Evolutionary conservation across 495 filamentous ascomycete genomes (phyloP), one percentile per base, ranked within the genome.

Genomic region (Poronia punctata): DNA sequence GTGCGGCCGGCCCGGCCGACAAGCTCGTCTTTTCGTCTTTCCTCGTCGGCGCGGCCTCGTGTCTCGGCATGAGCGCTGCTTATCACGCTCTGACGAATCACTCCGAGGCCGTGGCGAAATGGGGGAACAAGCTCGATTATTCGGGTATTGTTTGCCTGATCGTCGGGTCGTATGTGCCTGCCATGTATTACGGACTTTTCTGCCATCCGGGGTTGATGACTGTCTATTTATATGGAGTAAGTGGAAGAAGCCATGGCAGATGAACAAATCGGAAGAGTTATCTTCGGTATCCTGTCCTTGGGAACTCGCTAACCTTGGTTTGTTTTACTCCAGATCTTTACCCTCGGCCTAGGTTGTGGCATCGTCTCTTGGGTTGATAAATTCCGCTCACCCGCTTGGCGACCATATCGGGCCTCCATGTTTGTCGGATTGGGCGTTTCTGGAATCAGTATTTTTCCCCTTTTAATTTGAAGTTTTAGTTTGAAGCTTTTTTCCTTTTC

Each of bases 61-160:
- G 88, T 43, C 68, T 95, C 12, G 84, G 86, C 8, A 88, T 94
- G 82, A 86, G 82, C 27, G 88, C 85, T 21, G 82, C 79, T 11
- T 96, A 56, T 38, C 69, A 73, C 27, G 48, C 61, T n/a, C 43
- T 71, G 34, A 47, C 45, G 11, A 71, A 71, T 43, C 69, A 73
- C 44, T 61, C 53, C 15, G 46, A 52, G 24, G 45, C 46, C 10
- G 67, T 70, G 8, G 60, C 64, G 15, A 62, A 51, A 35, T 69
- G 65, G 65, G 68, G 69, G 22, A 73, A 73, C 35, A 73, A 73
- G 57, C 71, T 97, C 22, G 90, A 97, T 56, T 95, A 95, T 56
- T 73, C 89, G 11, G 90, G 90, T 7, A 97, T 96, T 55, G 83
- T 96, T 21, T 74, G 82, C 35, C 64, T 95, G 47, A 95, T 95